Conservation (phyloP, 805 yeast species). For the Starmerella khaoyaiensis region DNA sequence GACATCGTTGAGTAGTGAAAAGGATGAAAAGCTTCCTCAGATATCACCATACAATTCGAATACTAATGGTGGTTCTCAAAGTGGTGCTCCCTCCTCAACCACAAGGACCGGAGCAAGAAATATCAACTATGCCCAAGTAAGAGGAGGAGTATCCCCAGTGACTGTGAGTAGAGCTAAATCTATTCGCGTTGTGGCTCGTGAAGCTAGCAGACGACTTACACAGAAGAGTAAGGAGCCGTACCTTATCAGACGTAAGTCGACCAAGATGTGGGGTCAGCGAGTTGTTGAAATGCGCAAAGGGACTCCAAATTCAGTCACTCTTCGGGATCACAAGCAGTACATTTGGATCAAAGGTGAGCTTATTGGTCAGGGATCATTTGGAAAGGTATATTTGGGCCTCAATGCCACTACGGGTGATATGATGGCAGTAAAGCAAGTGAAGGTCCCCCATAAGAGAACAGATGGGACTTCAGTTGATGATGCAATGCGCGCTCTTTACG, state of each 20-base stretch:
- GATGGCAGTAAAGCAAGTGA: constrained; percentile 95
- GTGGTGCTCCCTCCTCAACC: too few relatives aligned
- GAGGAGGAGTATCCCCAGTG: background rate
- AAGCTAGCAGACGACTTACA: constrained; percentile 48
- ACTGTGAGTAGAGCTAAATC: constrained; percentile 57
- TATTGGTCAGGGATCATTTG: constrained; percentile 94
- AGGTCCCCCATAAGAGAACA: constrained; percentile 24
- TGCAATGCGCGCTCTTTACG: constrained; percentile 67
- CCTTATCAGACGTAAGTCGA: constrained; percentile 58
- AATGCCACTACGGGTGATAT: constrained; percentile 95
- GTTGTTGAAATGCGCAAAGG: constrained; percentile 66
- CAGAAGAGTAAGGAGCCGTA: constrained; percentile 5
- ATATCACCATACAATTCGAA: too few relatives aligned
- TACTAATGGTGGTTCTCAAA: too few relatives aligned
- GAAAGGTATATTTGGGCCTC: constrained; percentile 79
- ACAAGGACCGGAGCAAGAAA: background rate
- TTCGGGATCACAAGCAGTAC: constrained; percentile 60
- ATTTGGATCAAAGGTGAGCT: constrained; percentile 97
- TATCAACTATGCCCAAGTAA: background rate
- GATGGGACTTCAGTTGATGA: constrained; percentile 28
- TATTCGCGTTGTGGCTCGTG: constrained; percentile 83
- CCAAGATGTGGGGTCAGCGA: constrained; percentile 95
- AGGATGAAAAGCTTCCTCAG: too few relatives aligned
- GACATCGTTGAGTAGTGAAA: too few relatives aligned
- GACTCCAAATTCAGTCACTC: constrained; percentile 42